phyloP scores from a whole-genome alignment of 192 early-diverging fungal genomes.

The Glomus cerebriforme region DNA sequence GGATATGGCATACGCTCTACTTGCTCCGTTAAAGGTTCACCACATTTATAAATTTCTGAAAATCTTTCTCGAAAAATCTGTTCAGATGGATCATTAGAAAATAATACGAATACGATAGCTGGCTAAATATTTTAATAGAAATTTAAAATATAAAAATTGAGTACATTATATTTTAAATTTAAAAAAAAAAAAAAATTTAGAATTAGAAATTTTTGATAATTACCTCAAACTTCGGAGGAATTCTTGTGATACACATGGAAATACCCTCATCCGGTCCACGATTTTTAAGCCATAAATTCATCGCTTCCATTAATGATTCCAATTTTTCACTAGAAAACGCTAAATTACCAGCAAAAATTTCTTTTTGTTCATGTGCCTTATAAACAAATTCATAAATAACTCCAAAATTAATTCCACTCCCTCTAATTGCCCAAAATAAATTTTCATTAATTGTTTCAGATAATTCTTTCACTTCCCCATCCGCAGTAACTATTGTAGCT shows the following conservation, averaged over 20 bases:
- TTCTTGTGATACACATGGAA: no score
- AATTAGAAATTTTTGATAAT: not conserved
- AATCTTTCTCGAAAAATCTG: not conserved
- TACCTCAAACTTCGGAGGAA: not conserved
- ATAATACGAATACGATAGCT: not conserved
- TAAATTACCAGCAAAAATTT: constrained; percentile 23
- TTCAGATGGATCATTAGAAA: not conserved
- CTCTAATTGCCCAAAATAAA: constrained; percentile 54
- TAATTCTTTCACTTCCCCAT: constrained; percentile 37
- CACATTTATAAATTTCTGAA: not conserved
- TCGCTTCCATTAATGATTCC: no score
- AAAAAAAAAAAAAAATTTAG: no score
- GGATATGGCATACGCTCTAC: not conserved
- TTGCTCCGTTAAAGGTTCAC: not conserved
- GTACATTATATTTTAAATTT: no score
- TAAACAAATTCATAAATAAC: constrained; percentile 34
- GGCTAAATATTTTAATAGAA: not conserved
- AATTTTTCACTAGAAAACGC: constrained; percentile 20
- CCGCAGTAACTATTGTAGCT: constrained; percentile 45
- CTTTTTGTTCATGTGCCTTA: constrained; percentile 26
- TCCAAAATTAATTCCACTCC: constrained; percentile 42
- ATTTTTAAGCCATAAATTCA: no score
- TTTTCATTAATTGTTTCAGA: constrained; percentile 41
- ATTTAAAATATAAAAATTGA: not conserved
- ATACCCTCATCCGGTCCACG: no score